These are phyloP conservation scores for Logfia minima DNA, from an alignment of 129 eudicot genomes.

Conservation along the genomic window DNA sequence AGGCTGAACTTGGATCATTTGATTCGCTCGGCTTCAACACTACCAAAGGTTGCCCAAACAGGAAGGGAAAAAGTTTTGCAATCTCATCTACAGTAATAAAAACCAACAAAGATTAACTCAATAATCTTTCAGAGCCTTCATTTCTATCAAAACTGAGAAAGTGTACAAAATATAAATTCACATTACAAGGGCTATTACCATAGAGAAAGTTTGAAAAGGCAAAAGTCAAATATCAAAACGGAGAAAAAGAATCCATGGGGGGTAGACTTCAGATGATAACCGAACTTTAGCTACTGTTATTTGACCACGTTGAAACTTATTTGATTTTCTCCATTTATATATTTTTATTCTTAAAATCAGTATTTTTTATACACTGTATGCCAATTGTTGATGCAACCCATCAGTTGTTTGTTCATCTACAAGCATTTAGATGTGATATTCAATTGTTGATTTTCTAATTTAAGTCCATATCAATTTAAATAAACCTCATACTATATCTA, in stretches of 20 bases:
- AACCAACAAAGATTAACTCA: slow-evolving; percentile 1
- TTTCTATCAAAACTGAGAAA: slow-evolving; percentile 6
- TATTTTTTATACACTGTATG: background rate
- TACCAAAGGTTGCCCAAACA: slow-evolving; percentile 85
- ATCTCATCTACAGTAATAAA: slow-evolving; percentile 64
- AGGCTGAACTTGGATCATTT: slow-evolving; percentile 35
- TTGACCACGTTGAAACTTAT: slow-evolving; percentile 7
- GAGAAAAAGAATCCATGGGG: background rate
- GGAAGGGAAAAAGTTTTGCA: slow-evolving; percentile 75
- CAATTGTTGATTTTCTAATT: background rate
- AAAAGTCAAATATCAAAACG: background rate
- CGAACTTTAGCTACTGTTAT: slow-evolving; percentile 7
- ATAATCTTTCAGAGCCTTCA: background rate
- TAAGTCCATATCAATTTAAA: slow-evolving; percentile 6
- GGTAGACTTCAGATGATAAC: slow-evolving; percentile 13
- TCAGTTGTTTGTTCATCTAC: background rate
- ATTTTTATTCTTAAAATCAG: background rate
- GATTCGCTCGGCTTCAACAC: slow-evolving; percentile 62
- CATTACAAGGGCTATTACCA: background rate
- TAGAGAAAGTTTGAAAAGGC: background rate
- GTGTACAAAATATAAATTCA: background rate
- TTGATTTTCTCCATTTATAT: background rate
- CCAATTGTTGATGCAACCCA: background rate
- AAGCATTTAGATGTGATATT: slow-evolving; percentile 23
- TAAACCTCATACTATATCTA: background rate